Base-by-base conservation (phyloP, 139 green algal species). In the Chlorella vulgaris region DNA sequence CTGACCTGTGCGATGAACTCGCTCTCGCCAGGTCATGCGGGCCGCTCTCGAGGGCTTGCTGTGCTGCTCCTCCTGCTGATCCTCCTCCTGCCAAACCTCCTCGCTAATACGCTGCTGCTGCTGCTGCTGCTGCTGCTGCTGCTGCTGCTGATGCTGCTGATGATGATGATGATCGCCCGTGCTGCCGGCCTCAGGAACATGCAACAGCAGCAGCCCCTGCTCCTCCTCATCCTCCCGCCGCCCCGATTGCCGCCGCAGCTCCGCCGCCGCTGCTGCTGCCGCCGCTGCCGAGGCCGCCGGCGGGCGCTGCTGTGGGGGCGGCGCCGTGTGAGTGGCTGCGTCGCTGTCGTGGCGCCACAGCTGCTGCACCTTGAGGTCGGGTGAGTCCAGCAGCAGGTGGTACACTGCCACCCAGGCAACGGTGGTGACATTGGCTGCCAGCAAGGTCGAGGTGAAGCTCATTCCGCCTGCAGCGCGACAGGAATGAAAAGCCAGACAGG, bases 1-100 rank as follows among this genome's bases (percentile, higher is more conserved):
- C 51, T 8, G 5, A 69, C 73, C 73, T 47, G 85, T 87, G 8
- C 74, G 62, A 1, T 58, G 31, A 40, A 83, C 38, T 0, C 87
- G 83, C 35, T 90, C 83, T 13, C 47, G 36, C 69, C 36, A 69
- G 2, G 58, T 39, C 88, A 90, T 89, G 40, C 43, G 43, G 15
- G n/a, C 33, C 65, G 33, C 69, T 42, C 29, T 51, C 4, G 43
- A 67, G 51, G 36, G 73, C 73, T 79, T 79, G 28, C 55, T 21
- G 5, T 35, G 73, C 5, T 35, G 51, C 40, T 28, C 29, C 3
- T 62, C 69, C 3, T 21, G n/a, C n/a, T n/a, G n/a, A n/a, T n/a
- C n/a, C n/a, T n/a, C n/a, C n/a, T n/a, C n/a, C n/a, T n/a, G 2
- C 26, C 28, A 6, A n/a, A 8, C 62, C 62, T 29, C 36, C 22